Evolutionary conservation across 306 rosid species (phyloP), one percentile per base, ranked within the genome.

Genomic region (Begonia loranthoides): DNA sequence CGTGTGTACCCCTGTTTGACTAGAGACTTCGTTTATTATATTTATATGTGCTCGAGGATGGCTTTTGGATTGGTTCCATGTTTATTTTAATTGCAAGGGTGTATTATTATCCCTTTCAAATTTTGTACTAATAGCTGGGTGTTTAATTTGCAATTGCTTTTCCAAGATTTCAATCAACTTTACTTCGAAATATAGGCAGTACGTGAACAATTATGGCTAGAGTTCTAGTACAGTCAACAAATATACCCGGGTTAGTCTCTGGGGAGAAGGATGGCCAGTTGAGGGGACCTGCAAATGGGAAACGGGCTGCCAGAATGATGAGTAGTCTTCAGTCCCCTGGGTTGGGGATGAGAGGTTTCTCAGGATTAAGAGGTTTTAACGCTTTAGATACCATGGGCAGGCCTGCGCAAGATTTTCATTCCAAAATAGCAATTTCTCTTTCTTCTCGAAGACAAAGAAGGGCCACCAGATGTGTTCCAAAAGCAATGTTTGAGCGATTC

Each of bases 151-250:
- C 36, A 5, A 28, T 28, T 28, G 36, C 9, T 28, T 28, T 28
- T 28, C 36, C 36, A 28, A 28, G 36, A 28, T 28, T 28, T 28
- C 36, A 28, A 28, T 28, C 9, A 7, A 28, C 9, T 28, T 28
- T 28, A 28, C 36, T 28, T 28, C 5, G 4, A 28, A 28, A 28
- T 28, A 19, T 28, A 28, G 36, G 36, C 6, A 5, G 6, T 28
- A 28, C 36, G 36, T 28, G 36, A 7, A 28, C 36, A 43, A 43
- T 77, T 77, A 89, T 89, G 97, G 82, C 87, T 51, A 71, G 77
- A 78, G 78, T 76, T 72, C 75, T 90, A 70, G 85, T 87, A 61
- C 97, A 90, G 74, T 76, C 97, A 12, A 50, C 83, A 55, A 74
- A 73, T 76, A 57, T 78, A 58, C 97, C 97, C 21, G 72, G 77